Conservation (phyloP, 169 alveolate genomes). For the Eimeria zaria region DNA sequence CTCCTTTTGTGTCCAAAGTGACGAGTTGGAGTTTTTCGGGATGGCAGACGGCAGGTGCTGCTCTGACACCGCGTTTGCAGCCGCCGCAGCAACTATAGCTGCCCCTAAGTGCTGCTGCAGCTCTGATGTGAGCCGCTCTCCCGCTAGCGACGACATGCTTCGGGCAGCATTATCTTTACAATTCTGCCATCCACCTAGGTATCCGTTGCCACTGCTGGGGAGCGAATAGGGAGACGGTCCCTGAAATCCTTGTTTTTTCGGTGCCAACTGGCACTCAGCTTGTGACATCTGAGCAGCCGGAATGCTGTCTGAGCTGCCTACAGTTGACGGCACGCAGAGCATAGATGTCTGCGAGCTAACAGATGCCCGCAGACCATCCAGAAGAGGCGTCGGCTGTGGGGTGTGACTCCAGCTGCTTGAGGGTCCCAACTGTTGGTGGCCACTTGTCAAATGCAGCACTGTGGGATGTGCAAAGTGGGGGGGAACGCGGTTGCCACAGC, state of each 20-base stretch:
- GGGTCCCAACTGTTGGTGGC: background rate
- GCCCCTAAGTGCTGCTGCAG: conserved; percentile 59
- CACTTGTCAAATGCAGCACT: conserved; percentile 57
- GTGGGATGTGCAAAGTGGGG: conserved; percentile 74
- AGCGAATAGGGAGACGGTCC: background rate
- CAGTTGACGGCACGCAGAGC: conserved; percentile 57
- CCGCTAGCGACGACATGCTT: conserved; percentile 19
- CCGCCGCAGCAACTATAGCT: conserved; percentile 61
- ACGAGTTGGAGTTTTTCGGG: background rate
- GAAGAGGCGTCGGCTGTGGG: conserved; percentile 58
- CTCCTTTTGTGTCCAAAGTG: conserved; percentile 40
- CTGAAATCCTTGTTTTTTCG: conserved; percentile 32
- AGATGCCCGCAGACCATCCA: conserved; percentile 60
- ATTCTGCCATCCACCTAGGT: background rate
- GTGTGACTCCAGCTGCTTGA: conserved; percentile 45
- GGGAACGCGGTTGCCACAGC: conserved; percentile 22
- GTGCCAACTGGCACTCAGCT: background rate
- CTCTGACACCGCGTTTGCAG: conserved; percentile 20
- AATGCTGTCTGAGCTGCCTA: conserved; percentile 28
- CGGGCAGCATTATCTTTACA: background rate
- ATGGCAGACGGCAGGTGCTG: conserved; percentile 4
- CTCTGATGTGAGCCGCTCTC: conserved; percentile 49
- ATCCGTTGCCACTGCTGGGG: conserved; percentile 4
- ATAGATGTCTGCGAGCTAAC: conserved; percentile 54
- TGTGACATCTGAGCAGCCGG: conserved; percentile 22